These are phyloP conservation scores for Epichloe uncinata DNA, from an alignment of 2,329 filamentous ascomycete genomes.

Conservation along the genomic window DNA sequence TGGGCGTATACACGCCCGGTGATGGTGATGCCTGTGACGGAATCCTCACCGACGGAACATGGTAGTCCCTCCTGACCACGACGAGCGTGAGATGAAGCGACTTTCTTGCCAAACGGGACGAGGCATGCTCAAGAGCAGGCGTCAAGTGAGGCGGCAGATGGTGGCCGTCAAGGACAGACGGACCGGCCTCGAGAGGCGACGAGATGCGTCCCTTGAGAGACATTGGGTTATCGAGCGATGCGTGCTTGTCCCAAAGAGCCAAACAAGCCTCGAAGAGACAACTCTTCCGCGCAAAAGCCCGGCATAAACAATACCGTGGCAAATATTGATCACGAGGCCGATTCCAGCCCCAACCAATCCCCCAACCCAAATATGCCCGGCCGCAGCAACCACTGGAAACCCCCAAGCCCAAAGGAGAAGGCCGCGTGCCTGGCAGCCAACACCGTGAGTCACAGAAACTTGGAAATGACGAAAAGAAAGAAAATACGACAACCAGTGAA, in stretches of 20 bases:
- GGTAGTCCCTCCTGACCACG: constrained; percentile 41
- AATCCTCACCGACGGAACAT: constrained; percentile 29
- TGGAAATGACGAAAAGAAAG: not conserved
- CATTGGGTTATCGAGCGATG: constrained; percentile 16
- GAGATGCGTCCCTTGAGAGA: constrained; percentile 45
- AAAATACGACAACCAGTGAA: too few relatives aligned
- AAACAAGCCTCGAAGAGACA: too few relatives aligned
- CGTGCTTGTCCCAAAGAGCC: too few relatives aligned
- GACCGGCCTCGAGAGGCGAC: constrained; percentile 48
- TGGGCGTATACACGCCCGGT: constrained; percentile 3
- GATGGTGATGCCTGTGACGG: constrained; percentile 9
- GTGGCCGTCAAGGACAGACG: constrained; percentile 43
- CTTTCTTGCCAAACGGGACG: constrained; percentile 40
- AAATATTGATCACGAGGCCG: too few relatives aligned
- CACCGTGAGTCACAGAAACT: not conserved
- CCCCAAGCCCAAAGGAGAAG: too few relatives aligned
- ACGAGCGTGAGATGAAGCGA: constrained; percentile 43
- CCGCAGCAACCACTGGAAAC: too few relatives aligned
- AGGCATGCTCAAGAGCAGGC: constrained; percentile 44
- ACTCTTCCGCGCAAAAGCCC: not conserved
- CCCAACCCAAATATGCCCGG: not conserved
- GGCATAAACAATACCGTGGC: not conserved
- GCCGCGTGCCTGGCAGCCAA: too few relatives aligned
- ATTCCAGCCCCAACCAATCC: not conserved
- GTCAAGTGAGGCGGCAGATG: constrained; percentile 42